These are phyloP conservation scores for Achaetomiella virescens DNA, from an alignment of 495 filamentous ascomycete genomes.

Conservation along the genomic window DNA sequence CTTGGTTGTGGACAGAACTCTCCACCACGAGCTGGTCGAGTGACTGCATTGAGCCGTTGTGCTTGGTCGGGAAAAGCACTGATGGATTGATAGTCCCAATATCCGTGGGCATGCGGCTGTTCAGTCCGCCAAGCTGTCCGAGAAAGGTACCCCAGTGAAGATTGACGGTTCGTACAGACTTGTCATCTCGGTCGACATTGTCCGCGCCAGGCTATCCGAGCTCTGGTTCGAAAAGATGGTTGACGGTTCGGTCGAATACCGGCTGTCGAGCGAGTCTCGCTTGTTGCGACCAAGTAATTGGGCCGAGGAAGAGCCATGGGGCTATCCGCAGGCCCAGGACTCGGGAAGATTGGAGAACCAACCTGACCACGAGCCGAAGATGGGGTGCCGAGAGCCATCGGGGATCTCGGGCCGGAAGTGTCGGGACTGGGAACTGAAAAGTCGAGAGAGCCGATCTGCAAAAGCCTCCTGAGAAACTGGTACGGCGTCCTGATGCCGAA, in stretches of 20 bases:
- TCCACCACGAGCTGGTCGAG: slow-evolving; percentile 3
- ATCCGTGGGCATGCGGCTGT: neutral
- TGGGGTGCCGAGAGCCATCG: neutral
- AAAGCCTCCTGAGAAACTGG: slow-evolving; percentile 24
- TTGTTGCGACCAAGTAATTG: slow-evolving; percentile 1
- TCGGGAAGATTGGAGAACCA: neutral
- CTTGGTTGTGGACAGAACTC: neutral
- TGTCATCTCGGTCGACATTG: slow-evolving; percentile 23
- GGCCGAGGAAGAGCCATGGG: neutral
- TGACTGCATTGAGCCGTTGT: neutral
- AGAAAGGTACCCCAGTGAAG: slow-evolving; percentile 2
- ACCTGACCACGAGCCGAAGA: neutral
- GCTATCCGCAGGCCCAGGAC: neutral
- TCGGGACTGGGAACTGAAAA: slow-evolving; percentile 15
- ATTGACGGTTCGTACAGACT: slow-evolving; percentile 22
- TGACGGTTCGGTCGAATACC: slow-evolving; percentile 15
- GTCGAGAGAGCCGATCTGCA: slow-evolving; percentile 30
- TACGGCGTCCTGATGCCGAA: slow-evolving; percentile 24
- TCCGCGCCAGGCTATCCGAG: slow-evolving; percentile 22
- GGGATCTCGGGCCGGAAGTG: neutral
- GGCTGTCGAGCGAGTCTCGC: slow-evolving; percentile 18
- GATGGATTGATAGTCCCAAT: slow-evolving; percentile 4
- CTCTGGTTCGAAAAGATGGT: slow-evolving; percentile 22
- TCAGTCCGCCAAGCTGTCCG: slow-evolving; percentile 5
- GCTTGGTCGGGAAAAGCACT: neutral